These are phyloP conservation scores for Fraxinus pennsylvanica DNA, from an alignment of 257 asterid species.

Conservation along the genomic window DNA sequence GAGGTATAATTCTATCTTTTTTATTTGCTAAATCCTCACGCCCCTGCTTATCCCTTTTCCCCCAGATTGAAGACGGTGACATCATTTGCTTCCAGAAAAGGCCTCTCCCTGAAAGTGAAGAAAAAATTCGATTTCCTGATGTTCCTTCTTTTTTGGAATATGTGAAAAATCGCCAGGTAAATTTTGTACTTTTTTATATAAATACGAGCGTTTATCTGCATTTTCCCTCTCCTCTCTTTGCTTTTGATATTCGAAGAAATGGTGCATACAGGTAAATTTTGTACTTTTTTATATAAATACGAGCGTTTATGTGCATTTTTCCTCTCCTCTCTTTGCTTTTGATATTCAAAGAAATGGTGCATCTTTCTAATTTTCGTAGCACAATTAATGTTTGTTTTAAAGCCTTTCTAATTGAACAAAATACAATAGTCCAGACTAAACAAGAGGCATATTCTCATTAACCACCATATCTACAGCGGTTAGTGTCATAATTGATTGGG, in stretches of 20 bases:
- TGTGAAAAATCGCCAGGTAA: slow-evolving; percentile 58
- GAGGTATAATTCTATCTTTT: slow-evolving; percentile 1
- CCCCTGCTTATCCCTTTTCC: not conserved
- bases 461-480: not conserved
- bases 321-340: not conserved
- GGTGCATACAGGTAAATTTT: slow-evolving; percentile 34
- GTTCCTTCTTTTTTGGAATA: slow-evolving; percentile 54
- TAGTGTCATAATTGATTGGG: not conserved
- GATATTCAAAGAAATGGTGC: not conserved
- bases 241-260: not conserved
- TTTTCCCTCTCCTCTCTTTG: not conserved
- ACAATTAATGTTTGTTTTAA: not conserved
- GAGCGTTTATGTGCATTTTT: not conserved
- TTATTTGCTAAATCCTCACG: slow-evolving; percentile 1
- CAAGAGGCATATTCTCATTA: not conserved
- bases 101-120: slow-evolving; percentile 34
- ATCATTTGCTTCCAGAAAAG: slow-evolving; percentile 54
- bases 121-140: slow-evolving; percentile 44
- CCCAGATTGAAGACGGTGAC: slow-evolving; percentile 63
- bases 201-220: not conserved
- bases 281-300: not conserved
- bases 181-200: not conserved
- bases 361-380: not conserved
- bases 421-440: not conserved
- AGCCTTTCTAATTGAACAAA: not conserved